These are phyloP conservation scores for Ceratobasidium sp. DNA, from an alignment of 1,284 basidiomycete genomes.

Conservation along the genomic window DNA sequence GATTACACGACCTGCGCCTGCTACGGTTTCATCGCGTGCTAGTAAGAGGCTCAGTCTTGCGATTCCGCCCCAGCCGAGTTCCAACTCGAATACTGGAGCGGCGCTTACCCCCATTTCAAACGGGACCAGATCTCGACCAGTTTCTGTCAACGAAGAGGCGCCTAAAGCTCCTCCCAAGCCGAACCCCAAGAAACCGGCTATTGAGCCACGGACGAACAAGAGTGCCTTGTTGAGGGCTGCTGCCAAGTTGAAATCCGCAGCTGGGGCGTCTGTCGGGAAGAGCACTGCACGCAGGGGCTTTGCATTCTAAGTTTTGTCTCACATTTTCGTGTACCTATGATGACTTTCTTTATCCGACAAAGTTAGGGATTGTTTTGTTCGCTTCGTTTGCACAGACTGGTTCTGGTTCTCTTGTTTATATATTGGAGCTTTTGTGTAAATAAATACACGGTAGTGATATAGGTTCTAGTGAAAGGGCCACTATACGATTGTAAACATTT, in stretches of 20 bases:
- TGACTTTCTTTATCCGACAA: not conserved
- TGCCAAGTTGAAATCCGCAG: slow-evolving; percentile 39
- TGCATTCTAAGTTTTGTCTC: slow-evolving; percentile 9
- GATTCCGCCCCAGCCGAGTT: slow-evolving; percentile 17
- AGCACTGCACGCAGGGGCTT: slow-evolving; percentile 10
- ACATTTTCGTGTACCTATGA: slow-evolving; percentile 29
- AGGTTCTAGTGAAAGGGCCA: not conserved
- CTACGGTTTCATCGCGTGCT: slow-evolving; percentile 27
- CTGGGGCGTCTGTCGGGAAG: slow-evolving; percentile 16
- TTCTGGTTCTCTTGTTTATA: slow-evolving; percentile 22
- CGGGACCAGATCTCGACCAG: slow-evolving; percentile 29
- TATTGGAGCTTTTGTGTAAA: slow-evolving; percentile 4
- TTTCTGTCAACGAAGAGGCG: slow-evolving; percentile 3
- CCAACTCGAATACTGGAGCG: slow-evolving; percentile 24
- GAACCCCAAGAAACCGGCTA: slow-evolving; percentile 47
- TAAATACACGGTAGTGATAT: not conserved
- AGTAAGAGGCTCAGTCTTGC: slow-evolving; percentile 36
- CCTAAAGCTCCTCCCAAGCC: slow-evolving; percentile 17
- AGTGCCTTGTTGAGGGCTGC: slow-evolving; percentile 73
- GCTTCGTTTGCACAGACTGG: slow-evolving; percentile 4
- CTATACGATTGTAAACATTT: slow-evolving; percentile 22
- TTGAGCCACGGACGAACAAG: slow-evolving; percentile 70
- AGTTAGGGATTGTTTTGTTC: too few species aligned
- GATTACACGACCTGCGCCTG: slow-evolving; percentile 46
- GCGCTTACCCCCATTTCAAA: slow-evolving; percentile 30